phyloP scores from a whole-genome alignment of 73 alveolate species.

The Tetrahymena elliotti region DNA sequence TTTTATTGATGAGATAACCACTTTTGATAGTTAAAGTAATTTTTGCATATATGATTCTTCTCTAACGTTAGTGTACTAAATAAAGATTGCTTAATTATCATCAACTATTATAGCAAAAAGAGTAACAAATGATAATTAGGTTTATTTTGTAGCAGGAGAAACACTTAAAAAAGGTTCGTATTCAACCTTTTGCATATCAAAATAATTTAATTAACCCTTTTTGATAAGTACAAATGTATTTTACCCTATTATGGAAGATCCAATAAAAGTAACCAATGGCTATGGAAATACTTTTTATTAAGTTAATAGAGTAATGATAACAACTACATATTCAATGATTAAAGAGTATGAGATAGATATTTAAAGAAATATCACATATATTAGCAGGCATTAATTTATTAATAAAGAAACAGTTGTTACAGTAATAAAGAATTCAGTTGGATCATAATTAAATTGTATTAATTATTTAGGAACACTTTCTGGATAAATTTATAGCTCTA shows the following conservation, averaged over 20 bases:
- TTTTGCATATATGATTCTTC: too few species aligned
- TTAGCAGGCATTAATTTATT: background rate
- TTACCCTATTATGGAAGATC: background rate
- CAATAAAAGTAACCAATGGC: background rate
- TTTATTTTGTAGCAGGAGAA: background rate
- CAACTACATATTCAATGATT: too few species aligned
- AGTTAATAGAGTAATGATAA: too few species aligned
- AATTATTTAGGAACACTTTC: background rate
- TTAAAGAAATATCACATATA: background rate
- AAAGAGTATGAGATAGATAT: background rate
- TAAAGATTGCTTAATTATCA: too few species aligned
- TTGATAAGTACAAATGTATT: background rate
- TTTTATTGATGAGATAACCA: background rate
- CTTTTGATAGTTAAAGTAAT: background rate
- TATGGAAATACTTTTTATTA: background rate
- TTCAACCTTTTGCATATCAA: too few species aligned
- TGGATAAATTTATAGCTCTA: background rate
- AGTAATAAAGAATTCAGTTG: too few species aligned
- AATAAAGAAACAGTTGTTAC: background rate
- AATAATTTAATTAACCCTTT: background rate
- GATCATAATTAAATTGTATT: background rate
- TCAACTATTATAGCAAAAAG: background rate
- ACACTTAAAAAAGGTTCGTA: background rate
- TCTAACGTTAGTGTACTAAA: background rate
- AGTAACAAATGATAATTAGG: background rate